A percentile compares a stretch with the other conserved stretches of the same genome.
Conservation (phyloP, 2,329 filamentous ascomycete species). For the Macrophomina tecta region DNA sequence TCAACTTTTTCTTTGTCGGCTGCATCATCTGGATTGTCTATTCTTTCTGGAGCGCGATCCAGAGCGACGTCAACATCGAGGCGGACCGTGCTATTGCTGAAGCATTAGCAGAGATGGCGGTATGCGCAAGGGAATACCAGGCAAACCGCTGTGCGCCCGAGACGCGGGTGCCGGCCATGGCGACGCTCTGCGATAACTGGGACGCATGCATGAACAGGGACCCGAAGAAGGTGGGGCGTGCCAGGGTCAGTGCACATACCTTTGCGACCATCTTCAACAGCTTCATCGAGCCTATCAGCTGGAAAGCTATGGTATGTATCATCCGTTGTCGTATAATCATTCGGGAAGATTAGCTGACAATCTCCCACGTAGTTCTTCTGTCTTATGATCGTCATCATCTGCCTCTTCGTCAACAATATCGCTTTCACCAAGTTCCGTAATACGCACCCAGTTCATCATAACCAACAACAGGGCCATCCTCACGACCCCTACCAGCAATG, state of each 20-base stretch:
- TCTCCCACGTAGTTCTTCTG: constrained; percentile 56
- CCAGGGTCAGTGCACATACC: constrained; percentile 82
- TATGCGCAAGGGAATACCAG: constrained; percentile 75
- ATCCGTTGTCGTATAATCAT: not conserved
- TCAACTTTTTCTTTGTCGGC: constrained; percentile 69
- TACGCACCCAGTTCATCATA: constrained; percentile 37
- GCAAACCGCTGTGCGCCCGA: constrained; percentile 76
- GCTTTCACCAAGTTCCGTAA: constrained; percentile 63
- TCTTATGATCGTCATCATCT: constrained; percentile 54
- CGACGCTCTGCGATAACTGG: constrained; percentile 78
- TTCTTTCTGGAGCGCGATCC: constrained; percentile 71
- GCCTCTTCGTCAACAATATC: constrained; percentile 64
- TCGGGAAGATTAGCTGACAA: not conserved
- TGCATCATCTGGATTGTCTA: constrained; percentile 70
- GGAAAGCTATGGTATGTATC: constrained; percentile 73
- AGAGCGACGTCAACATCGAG: constrained; percentile 75
- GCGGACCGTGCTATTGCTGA: constrained; percentile 71
- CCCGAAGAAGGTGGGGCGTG: constrained; percentile 75
- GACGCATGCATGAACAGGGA: constrained; percentile 86
- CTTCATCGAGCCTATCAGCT: constrained; percentile 88
- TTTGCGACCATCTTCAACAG: constrained; percentile 93
- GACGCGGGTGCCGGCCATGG: constrained; percentile 73
- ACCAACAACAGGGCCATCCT: constrained; percentile 2
- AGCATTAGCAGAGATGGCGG: constrained; percentile 73
- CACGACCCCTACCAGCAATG: constrained; percentile 29